Conservation (phyloP, 305 asterid genomes). For the Fraxinus albicans region DNA sequence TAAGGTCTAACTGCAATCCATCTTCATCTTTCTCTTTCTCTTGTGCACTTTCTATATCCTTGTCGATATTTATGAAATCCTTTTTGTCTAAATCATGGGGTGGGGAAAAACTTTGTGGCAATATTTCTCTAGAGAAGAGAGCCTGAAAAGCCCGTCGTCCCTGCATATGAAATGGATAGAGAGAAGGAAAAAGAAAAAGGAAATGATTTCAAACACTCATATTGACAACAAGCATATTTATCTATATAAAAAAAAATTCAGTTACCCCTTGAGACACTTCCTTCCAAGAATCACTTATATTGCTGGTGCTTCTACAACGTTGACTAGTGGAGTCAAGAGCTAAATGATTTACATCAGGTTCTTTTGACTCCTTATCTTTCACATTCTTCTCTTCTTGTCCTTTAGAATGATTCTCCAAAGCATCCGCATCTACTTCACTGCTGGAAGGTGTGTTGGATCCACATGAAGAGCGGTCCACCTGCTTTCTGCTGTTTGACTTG, state of each 20-base stretch:
- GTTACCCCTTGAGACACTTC: slow-evolving; percentile 90
- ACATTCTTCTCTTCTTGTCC: slow-evolving; percentile 52
- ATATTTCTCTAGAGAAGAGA: slow-evolving; percentile 76
- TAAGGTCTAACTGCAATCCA: slow-evolving; percentile 42
- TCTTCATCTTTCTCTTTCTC: slow-evolving; percentile 31
- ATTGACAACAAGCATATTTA: neutral
- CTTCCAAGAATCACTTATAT: slow-evolving; percentile 70
- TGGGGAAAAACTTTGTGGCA: slow-evolving; percentile 93
- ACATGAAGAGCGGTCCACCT: slow-evolving; percentile 91
- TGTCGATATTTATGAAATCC: slow-evolving; percentile 25
- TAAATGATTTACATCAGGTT: slow-evolving; percentile 41
- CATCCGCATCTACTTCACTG: slow-evolving; percentile 87
- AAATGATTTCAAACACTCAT: slow-evolving; percentile 14
- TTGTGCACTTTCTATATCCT: slow-evolving; percentile 27
- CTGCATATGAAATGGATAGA: slow-evolving; percentile 41
- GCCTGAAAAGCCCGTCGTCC: slow-evolving; percentile 88
- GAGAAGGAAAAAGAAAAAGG: slow-evolving; percentile 3
- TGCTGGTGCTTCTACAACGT: slow-evolving; percentile 61
- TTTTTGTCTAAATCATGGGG: slow-evolving; percentile 44
- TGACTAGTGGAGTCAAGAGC: slow-evolving; percentile 53
- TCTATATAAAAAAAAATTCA: neutral
- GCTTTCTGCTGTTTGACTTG: slow-evolving; percentile 59
- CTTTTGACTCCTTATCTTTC: slow-evolving; percentile 43
- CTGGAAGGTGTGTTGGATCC: slow-evolving; percentile 97
- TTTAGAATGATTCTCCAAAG: slow-evolving; percentile 51